phyloP scores from a whole-genome alignment of 257 asterid genomes.

The Nicotiana otophora region DNA sequence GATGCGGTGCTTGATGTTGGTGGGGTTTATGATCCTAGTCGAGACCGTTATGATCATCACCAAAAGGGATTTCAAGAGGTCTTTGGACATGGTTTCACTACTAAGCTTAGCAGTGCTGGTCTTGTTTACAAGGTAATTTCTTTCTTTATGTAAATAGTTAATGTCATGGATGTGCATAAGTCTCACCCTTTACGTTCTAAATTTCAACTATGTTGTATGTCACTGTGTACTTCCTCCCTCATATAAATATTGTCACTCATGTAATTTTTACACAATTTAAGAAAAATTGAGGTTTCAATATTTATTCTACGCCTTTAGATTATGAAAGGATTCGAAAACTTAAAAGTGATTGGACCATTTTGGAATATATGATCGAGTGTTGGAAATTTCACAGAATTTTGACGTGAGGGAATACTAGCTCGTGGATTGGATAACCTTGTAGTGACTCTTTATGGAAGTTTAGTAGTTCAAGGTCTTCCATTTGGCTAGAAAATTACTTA shows the following conservation, averaged over 20 bases:
- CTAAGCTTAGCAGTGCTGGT: slow-evolving; percentile 29
- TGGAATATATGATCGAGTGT: background rate
- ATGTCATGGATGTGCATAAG: background rate
- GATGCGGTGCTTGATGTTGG: slow-evolving; percentile 43
- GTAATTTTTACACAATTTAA: background rate
- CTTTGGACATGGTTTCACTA: slow-evolving; percentile 23
- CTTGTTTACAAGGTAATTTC: slow-evolving; percentile 25
- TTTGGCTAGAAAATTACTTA: background rate
- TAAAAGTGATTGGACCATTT: too few species aligned
- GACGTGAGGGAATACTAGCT: background rate
- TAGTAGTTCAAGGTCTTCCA: background rate
- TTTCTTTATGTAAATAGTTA: background rate
- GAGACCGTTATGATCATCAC: slow-evolving; percentile 41
- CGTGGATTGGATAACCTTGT: background rate
- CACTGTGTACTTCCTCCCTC: background rate
- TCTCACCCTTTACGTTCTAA: background rate
- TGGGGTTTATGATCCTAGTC: slow-evolving; percentile 36
- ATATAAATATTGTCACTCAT: background rate
- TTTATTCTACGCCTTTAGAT: background rate
- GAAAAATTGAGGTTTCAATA: background rate
- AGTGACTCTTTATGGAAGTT: background rate
- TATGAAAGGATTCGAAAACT: background rate
- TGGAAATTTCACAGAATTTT: background rate
- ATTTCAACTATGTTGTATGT: background rate
- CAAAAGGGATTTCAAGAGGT: slow-evolving; percentile 23